Percentiles rank a stretch among this genome's conserved stretches.
These are phyloP conservation scores for Ophiostoma sp. DNA, from an alignment of 2,329 filamentous ascomycete species.

Conservation along the genomic window DNA sequence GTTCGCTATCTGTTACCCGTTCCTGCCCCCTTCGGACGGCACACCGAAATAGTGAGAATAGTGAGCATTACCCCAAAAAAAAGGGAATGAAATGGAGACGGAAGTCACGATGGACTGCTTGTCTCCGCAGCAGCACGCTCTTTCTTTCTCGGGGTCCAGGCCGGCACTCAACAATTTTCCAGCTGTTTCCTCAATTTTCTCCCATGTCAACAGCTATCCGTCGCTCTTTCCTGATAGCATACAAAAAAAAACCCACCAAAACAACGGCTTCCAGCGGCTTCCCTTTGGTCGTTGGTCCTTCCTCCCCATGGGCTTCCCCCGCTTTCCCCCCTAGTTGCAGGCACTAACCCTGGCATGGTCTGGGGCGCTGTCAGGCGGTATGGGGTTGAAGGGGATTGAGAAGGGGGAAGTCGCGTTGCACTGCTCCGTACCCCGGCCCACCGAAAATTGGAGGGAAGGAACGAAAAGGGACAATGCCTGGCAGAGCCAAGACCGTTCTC, in stretches of 20 bases:
- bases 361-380: neutral
- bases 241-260: neutral
- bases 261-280: constrained; percentile 16
- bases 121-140: neutral
- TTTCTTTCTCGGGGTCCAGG: neutral
- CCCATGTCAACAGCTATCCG: neutral
- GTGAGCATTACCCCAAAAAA: constrained; percentile 3
- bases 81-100: too few species aligned
- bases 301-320: neutral
- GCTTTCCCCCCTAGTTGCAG: constrained; percentile 4
- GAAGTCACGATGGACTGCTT: neutral
- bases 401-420: neutral
- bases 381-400: neutral
- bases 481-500: too few species aligned
- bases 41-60: constrained; percentile 5
- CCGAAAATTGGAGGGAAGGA: neutral
- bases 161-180: neutral
- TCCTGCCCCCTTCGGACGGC: neutral
- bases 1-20: constrained; percentile 5
- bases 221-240: neutral
- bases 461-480: too few species aligned
- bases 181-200: neutral
- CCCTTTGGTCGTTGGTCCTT: neutral
- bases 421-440: constrained; percentile 2
- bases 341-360: neutral